These are phyloP conservation scores for Curvularia hawaiiensis DNA, from an alignment of 2,329 filamentous ascomycete genomes.

Conservation along the genomic window DNA sequence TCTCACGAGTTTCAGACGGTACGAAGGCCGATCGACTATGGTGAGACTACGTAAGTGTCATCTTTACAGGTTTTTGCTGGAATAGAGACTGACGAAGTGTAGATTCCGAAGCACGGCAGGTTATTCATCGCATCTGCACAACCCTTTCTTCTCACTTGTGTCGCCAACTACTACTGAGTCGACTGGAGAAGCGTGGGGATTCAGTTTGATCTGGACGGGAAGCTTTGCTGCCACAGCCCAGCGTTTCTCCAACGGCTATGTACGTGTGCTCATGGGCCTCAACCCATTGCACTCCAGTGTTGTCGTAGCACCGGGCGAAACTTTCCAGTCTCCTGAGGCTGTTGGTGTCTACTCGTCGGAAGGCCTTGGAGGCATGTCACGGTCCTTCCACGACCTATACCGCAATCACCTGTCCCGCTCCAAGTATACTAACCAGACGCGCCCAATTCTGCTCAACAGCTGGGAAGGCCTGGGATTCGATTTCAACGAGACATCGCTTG, in stretches of 20 bases:
- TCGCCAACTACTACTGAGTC: slow-evolving; percentile 64
- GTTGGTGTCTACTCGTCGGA: slow-evolving; percentile 65
- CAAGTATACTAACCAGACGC: slow-evolving; percentile 58
- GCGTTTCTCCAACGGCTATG: slow-evolving; percentile 65
- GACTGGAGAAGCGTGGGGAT: slow-evolving; percentile 66
- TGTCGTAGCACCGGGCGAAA: slow-evolving; percentile 60
- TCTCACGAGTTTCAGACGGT: slow-evolving; percentile 62
- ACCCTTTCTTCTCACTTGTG: slow-evolving; percentile 66
- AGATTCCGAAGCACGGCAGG: slow-evolving; percentile 67
- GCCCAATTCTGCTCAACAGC: slow-evolving; percentile 65
- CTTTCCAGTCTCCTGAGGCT: slow-evolving; percentile 65
- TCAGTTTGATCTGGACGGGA: slow-evolving; percentile 68
- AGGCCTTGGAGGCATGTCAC: slow-evolving; percentile 66
- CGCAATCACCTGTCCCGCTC: slow-evolving; percentile 65
- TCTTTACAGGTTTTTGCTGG: no score
- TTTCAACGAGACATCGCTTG: slow-evolving; percentile 62
- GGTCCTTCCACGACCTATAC: slow-evolving; percentile 66
- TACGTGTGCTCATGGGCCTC: slow-evolving; percentile 64
- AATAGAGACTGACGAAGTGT: slow-evolving; percentile 10
- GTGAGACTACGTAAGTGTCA: slow-evolving; percentile 44
- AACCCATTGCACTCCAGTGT: slow-evolving; percentile 67
- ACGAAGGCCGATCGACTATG: slow-evolving; percentile 62
- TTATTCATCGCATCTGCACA: slow-evolving; percentile 68
- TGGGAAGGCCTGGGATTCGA: slow-evolving; percentile 69
- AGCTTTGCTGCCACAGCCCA: slow-evolving; percentile 67